Evolutionary conservation across 495 filamentous ascomycete species (phyloP).

Genomic region (Penicillium paradoxum): DNA sequence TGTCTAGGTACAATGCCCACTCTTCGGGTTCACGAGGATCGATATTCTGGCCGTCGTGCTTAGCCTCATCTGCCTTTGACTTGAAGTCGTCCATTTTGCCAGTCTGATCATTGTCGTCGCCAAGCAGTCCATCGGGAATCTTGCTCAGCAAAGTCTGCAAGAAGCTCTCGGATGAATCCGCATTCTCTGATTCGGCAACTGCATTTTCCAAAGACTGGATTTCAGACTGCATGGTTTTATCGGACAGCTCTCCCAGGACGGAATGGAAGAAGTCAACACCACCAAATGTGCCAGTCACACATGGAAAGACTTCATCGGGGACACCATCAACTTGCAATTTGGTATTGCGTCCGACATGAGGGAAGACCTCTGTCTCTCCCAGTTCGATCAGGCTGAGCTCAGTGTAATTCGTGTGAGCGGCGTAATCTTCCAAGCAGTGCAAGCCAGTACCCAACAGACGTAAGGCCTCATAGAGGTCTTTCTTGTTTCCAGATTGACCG

Average conservation of each 20-base stretch:
- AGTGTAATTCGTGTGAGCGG: conserved; percentile 86
- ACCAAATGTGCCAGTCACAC: conserved; percentile 87
- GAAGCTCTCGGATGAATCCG: conserved; percentile 51
- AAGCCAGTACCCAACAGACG: conserved; percentile 79
- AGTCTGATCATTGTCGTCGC: conserved; percentile 58
- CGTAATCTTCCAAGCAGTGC: conserved; percentile 90
- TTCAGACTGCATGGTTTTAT: conserved; percentile 84
- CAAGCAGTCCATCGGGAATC: conserved; percentile 71
- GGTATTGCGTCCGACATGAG: conserved; percentile 73
- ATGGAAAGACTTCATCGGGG: conserved; percentile 60
- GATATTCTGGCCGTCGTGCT: conserved; percentile 48
- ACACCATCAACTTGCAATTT: conserved; percentile 61
- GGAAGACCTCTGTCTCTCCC: conserved; percentile 73
- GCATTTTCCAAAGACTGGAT: conserved; percentile 75
- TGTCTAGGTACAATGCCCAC: conserved; percentile 60
- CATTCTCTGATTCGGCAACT: conserved; percentile 53
- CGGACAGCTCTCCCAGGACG: conserved; percentile 81
- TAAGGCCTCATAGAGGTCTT: conserved; percentile 78
- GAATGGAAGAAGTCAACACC: conserved; percentile 85
- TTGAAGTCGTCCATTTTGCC: conserved; percentile 61
- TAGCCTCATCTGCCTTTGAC: conserved; percentile 56
- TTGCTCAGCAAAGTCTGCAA: conserved; percentile 71
- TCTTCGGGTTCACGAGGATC: conserved; percentile 71
- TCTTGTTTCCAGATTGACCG: conserved; percentile 53
- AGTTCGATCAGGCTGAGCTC: conserved; percentile 83